Evolutionary conservation across 139 green algal species (phyloP).

Genomic region (Deuterostichococcus epilithicus): DNA sequence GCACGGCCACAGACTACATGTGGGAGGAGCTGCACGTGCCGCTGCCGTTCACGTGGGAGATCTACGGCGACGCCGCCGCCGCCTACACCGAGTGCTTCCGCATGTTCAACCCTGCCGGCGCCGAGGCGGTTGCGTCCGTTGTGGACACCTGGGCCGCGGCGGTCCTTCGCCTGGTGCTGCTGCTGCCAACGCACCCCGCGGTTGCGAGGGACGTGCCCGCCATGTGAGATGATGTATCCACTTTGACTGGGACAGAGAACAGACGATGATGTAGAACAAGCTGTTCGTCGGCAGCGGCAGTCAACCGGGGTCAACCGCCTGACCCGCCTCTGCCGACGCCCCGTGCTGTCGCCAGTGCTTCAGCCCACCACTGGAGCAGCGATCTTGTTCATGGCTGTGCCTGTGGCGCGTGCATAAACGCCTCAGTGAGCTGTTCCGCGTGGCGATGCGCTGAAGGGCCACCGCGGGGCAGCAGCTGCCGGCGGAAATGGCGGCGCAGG

Average conservation of each 20-base stretch:
- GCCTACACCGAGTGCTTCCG: constrained; percentile 89
- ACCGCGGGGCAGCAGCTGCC: neutral
- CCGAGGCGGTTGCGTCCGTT: constrained; percentile 35
- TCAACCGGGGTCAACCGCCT: too few species aligned
- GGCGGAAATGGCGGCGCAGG: neutral
- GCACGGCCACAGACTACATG: constrained; percentile 96
- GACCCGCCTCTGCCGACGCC: too few species aligned
- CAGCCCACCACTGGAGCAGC: too few species aligned
- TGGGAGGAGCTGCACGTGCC: constrained; percentile 70
- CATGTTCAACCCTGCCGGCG: constrained; percentile 92
- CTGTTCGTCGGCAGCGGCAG: too few species aligned
- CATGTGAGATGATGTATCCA: neutral
- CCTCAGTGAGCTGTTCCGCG: too few species aligned
- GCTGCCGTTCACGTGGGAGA: constrained; percentile 92
- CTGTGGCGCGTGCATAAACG: too few species aligned
- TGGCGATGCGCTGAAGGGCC: neutral
- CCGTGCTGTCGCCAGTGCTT: too few species aligned
- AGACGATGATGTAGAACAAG: too few species aligned
- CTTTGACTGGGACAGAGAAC: too few species aligned
- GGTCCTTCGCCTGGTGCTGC: constrained; percentile 57
- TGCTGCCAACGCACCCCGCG: constrained; percentile 62
- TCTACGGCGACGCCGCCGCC: constrained; percentile 83
- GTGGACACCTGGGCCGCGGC: constrained; percentile 54
- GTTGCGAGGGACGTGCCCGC: constrained; percentile 2
- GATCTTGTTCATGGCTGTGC: too few species aligned